Percentiles rank a stretch among this genome's conserved stretches.
phyloP scores from a whole-genome alignment of 2,329 filamentous ascomycete genomes.

The Colletotrichum lupini region DNA sequence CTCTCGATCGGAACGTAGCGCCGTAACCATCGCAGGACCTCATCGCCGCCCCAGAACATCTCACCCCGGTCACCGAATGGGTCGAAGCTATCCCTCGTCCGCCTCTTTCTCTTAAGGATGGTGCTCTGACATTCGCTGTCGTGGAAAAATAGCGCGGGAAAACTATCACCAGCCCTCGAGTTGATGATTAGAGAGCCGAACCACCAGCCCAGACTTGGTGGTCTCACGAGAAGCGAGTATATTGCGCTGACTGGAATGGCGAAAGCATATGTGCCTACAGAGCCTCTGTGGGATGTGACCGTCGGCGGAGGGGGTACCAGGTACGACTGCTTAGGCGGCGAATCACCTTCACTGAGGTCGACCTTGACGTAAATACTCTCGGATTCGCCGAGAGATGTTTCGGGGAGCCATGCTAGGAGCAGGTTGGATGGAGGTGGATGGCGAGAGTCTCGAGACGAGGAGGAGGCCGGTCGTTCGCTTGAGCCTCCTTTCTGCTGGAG shows the following conservation, averaged over 20 bases:
- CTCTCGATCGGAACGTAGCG: conserved; percentile 86
- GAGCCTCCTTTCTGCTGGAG: conserved; percentile 82
- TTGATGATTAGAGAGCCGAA: conserved; percentile 97
- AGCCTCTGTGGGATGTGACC: conserved; percentile 78
- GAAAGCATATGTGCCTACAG: conserved; percentile 86
- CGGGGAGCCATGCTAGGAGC: conserved; percentile 92
- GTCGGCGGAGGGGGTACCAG: conserved; percentile 93
- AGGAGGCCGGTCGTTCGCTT: conserved; percentile 54
- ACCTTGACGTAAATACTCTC: conserved; percentile 95
- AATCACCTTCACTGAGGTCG: conserved; percentile 84
- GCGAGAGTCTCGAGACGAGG: conserved; percentile 49
- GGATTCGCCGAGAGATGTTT: conserved; percentile 86
- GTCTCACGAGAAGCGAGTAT: conserved; percentile 89
- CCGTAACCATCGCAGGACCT: conserved; percentile 90
- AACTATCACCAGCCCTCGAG: conserved; percentile 88
- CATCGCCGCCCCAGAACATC: conserved; percentile 98
- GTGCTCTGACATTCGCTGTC: conserved; percentile 97
- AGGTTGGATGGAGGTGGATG: conserved; percentile 74
- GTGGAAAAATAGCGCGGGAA: conserved; percentile 96
- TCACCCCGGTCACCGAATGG: conserved; percentile 86
- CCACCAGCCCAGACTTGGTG: conserved; percentile 97
- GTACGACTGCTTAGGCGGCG: conserved; percentile 85
- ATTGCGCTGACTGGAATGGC: conserved; percentile 90
- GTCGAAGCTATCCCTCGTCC: conserved; percentile 86
- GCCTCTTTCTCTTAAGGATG: conserved; percentile 90